A percentile compares a stretch with the other conserved stretches of the same genome.
phyloP scores from a whole-genome alignment of 345 rosid species.

The Anacardium occidentale region DNA sequence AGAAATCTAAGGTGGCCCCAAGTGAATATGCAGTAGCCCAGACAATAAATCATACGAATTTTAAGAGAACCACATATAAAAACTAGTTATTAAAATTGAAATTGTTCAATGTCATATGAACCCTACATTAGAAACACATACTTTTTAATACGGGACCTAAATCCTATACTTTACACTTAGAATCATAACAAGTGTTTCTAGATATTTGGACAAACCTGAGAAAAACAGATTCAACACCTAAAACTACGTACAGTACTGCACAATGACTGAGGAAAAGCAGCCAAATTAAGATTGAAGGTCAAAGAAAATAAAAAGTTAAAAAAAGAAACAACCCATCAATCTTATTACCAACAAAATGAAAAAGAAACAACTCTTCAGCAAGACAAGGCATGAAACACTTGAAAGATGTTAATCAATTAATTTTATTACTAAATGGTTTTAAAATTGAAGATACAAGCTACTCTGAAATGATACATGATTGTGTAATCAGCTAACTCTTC shows the following conservation, averaged over 20 bases:
- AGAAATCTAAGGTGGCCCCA: too few species aligned
- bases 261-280: not conserved
- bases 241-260: not conserved
- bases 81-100: too few species aligned
- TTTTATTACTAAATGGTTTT: conserved; percentile 6
- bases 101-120: too few species aligned
- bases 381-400: conserved; percentile 6
- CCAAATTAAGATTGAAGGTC: not conserved
- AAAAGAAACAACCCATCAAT: conserved; percentile 4
- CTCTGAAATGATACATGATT: not conserved
- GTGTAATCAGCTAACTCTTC: conserved; percentile 23
- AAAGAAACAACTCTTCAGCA: conserved; percentile 39
- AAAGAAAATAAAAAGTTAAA: not conserved
- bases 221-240: not conserved
- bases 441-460: conserved; percentile 11
- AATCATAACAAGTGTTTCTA: not conserved
- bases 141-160: too few species aligned
- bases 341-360: not conserved
- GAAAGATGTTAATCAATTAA: conserved; percentile 6
- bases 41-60: too few species aligned
- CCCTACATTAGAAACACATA: too few species aligned
- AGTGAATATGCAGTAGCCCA: too few species aligned
- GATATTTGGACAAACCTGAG: not conserved
- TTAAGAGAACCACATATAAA: too few species aligned
- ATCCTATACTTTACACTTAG: too few species aligned